Percentiles rank a stretch among this genome's conserved stretches.
These are phyloP conservation scores for Clonostachys chloroleuca DNA, from an alignment of 2,329 filamentous ascomycete species.

Conservation along the genomic window DNA sequence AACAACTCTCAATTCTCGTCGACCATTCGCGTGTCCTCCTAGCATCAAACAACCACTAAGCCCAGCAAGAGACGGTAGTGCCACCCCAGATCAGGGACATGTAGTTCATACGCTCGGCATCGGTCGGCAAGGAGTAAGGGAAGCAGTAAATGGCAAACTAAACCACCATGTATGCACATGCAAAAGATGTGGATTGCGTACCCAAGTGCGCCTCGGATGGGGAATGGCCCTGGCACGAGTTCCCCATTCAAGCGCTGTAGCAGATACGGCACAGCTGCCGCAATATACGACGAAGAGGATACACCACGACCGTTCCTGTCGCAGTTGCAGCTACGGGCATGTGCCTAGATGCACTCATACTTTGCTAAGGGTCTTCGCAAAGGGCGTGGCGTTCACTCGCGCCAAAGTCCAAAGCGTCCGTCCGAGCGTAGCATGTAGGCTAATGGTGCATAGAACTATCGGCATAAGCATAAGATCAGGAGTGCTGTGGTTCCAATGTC, in stretches of 20 bases:
- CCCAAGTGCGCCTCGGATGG: slow-evolving; percentile 40
- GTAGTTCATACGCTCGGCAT: slow-evolving; percentile 48
- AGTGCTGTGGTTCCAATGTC: slow-evolving; percentile 44
- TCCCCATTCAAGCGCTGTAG: slow-evolving; percentile 29
- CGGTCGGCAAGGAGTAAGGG: slow-evolving; percentile 39
- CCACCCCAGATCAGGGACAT: slow-evolving; percentile 36
- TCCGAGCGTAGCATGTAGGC: slow-evolving; percentile 29
- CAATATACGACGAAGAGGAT: slow-evolving; percentile 44
- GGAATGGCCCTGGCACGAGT: slow-evolving; percentile 48
- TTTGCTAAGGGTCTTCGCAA: slow-evolving; percentile 16
- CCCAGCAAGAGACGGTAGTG: slow-evolving; percentile 26
- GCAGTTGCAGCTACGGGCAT: slow-evolving; percentile 41
- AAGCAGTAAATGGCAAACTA: slow-evolving; percentile 64
- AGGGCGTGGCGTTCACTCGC: slow-evolving; percentile 29
- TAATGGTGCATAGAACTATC: slow-evolving; percentile 25
- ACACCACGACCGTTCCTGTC: slow-evolving; percentile 32
- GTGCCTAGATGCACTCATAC: slow-evolving; percentile 19
- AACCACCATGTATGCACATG: slow-evolving; percentile 52
- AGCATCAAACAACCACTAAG: slow-evolving; percentile 33
- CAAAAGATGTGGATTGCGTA: slow-evolving; percentile 47
- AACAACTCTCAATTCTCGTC: not conserved
- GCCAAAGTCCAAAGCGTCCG: slow-evolving; percentile 34
- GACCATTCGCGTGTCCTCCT: slow-evolving; percentile 7
- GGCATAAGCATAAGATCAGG: slow-evolving; percentile 32
- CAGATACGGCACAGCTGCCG: slow-evolving; percentile 56